Base-by-base conservation (phyloP, 352 stramenopile species). In the Plasmopara muralis region DNA sequence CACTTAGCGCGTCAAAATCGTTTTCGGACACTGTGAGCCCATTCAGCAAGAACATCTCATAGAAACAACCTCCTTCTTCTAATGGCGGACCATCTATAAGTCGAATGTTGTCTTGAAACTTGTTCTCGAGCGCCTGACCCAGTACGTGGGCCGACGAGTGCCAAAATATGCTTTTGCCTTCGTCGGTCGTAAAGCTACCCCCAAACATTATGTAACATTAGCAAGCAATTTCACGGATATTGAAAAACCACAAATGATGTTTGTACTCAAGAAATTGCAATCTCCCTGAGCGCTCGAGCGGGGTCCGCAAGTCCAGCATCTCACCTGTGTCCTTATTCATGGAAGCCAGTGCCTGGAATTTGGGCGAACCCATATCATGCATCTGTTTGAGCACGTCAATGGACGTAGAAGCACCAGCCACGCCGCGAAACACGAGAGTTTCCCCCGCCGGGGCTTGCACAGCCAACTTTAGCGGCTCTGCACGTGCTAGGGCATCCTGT, bases 141-240 rank as follows among this genome's bases (percentile, higher is more conserved):
- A 99, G 78, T n/a, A 99, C 93, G 66, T 99, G 97, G 0, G 96
- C 96, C 0, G 89, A 98, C n/a, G 95, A 99, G 70, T 99, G 97
- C 97, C 97, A 98, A 64, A 98, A 98, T 4, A 97, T 71, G 43
- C 68, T 83, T 56, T 87, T 87, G 61, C 76, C 79, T 66, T 83
- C 68, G 12, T 89, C 70, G 20, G 60, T 83, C 14, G 64, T 67
- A 51, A 89, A 89, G 52, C 77, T 89, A 57, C 31, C 13, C 25
- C 50, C 37, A 42, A 25, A 31, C 9, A 47, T 5, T 41, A 25
- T 25, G 20, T 25, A 25, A 25, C 3, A 25, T 25, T 25, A 25
- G 20, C 20, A 25, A 25, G 20, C 20, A 3, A 25, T 25, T 25
- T 25, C 20, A 25, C 3, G 20, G 20, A 1, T 25, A 25, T 25